Evolutionary conservation across 2,329 filamentous ascomycete species (phyloP), one percentile per base, ranked within the genome.

Genomic region (Alternaria brassicae): DNA sequence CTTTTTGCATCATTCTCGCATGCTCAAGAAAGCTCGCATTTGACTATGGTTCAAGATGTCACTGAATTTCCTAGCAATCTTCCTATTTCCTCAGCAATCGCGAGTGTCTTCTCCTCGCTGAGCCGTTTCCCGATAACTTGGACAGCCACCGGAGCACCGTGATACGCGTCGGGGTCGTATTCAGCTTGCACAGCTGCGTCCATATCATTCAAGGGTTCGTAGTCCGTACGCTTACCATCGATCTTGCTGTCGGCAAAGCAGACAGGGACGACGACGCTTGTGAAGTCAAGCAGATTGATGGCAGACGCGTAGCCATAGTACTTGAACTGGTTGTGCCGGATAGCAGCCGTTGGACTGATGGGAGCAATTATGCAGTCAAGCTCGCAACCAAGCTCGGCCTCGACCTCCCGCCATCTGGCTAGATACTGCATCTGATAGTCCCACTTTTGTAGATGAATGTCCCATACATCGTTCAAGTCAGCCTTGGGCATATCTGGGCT

Each of bases 281-380:
- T 60, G 28, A 56, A 63, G 44, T 65, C 60, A 0, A 65, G 47
- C 47, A 65, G 21, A 21, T 65, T 62, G 12, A 63, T 52, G 21
- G 44, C 48, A 15, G 28, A 40, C 8, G 60, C 49, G 47, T 65
- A 65, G 27, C 59, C 59, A 36, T 54, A 59, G 27, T 59, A 62
- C 56, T 44, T 56, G 66, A 42, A 52, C 66, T 49, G 49, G 15
- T 54, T 36, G 27, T 53, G 56, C 36, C 41, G 49, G 42, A 58
- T 49, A 4, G 72, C 72, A 71, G 53, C 69, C 48, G 47, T 69
- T 39, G 49, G 68, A 45, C 44, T 69, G 34, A 62, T 56, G 10
- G 60, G 60, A 9, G 51, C 56, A n/a, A 62, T 27, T 27, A 62
- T 60, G 19, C 44, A 55, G 42, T 62, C 57, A 13, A 62, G 44